Conservation (phyloP, 129 eudicot species). For the Centella asiatica region DNA sequence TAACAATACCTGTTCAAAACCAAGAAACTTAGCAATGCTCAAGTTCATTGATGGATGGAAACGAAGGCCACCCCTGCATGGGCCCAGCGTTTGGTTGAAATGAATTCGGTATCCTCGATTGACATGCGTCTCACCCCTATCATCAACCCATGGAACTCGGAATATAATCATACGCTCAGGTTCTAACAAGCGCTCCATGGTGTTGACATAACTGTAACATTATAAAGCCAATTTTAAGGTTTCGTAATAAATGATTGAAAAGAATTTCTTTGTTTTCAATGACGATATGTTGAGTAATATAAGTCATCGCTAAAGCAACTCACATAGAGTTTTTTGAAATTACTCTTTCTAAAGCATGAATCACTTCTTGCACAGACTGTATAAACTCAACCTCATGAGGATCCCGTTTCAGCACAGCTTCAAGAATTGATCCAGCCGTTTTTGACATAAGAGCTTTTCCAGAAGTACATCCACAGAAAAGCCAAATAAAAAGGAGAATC, state of each 20-base stretch:
- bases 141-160: constrained; percentile 97
- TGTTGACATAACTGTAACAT: constrained; percentile 69
- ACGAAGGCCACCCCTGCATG: constrained; percentile 95
- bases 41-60: constrained; percentile 94
- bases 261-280: not conserved
- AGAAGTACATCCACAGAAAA: constrained; percentile 15
- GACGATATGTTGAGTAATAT: not conserved
- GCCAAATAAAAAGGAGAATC: not conserved
- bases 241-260: not conserved
- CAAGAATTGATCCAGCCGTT: constrained; percentile 98
- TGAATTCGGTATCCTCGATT: constrained; percentile 92
- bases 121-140: constrained; percentile 92
- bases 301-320: constrained; percentile 14
- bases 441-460: constrained; percentile 91
- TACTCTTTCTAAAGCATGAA: constrained; percentile 89
- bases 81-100: constrained; percentile 90
- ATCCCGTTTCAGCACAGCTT: constrained; percentile 95
- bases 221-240: constrained; percentile 1
- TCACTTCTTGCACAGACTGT: constrained; percentile 88
- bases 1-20: constrained; percentile 75
- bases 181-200: constrained; percentile 96
- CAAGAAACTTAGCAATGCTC: constrained; percentile 91
- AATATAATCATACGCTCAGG: constrained; percentile 87
- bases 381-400: constrained; percentile 89
- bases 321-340: constrained; percentile 79